phyloP scores from a whole-genome alignment of 2,329 filamentous ascomycete genomes.

The Epichloe aotearoae region DNA sequence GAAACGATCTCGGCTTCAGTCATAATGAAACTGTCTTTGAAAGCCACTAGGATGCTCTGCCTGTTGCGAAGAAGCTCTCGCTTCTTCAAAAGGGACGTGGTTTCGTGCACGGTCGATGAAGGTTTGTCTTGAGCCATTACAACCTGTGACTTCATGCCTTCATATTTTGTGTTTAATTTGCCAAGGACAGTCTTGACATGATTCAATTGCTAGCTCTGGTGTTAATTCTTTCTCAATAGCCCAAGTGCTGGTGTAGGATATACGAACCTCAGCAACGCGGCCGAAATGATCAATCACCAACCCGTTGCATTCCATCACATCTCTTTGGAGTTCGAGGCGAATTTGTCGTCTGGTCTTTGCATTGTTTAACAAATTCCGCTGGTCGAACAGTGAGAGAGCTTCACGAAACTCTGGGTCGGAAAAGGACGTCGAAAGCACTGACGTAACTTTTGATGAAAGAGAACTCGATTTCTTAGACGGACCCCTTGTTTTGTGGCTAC shows the following conservation, averaged over 20 bases:
- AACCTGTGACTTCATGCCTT: constrained; percentile 69
- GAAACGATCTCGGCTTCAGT: constrained; percentile 66
- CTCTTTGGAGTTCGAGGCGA: constrained; percentile 73
- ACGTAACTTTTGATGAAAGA: constrained; percentile 68
- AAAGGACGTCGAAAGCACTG: constrained; percentile 81
- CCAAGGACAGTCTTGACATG: constrained; percentile 69
- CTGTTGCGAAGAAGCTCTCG: constrained; percentile 65
- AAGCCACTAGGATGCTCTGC: constrained; percentile 62
- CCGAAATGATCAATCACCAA: constrained; percentile 82
- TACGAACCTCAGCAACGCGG: constrained; percentile 66
- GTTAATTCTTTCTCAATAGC: constrained; percentile 8
- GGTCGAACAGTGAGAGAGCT: constrained; percentile 65
- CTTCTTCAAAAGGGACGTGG: constrained; percentile 57
- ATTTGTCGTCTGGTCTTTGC: constrained; percentile 67
- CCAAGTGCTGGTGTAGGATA: neutral
- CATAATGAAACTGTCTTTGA: constrained; percentile 72
- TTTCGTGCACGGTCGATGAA: constrained; percentile 61
- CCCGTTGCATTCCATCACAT: constrained; percentile 87
- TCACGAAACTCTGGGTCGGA: constrained; percentile 85
- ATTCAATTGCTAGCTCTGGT: constrained; percentile 58
- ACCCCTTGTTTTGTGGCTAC: neutral
- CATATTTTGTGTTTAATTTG: constrained; percentile 66
- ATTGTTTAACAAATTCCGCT: constrained; percentile 56
- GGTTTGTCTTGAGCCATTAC: constrained; percentile 63
- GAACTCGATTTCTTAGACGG: constrained; percentile 37